Conservation (phyloP, 2,329 filamentous ascomycete genomes). For the Stenocarpella maydis region DNA sequence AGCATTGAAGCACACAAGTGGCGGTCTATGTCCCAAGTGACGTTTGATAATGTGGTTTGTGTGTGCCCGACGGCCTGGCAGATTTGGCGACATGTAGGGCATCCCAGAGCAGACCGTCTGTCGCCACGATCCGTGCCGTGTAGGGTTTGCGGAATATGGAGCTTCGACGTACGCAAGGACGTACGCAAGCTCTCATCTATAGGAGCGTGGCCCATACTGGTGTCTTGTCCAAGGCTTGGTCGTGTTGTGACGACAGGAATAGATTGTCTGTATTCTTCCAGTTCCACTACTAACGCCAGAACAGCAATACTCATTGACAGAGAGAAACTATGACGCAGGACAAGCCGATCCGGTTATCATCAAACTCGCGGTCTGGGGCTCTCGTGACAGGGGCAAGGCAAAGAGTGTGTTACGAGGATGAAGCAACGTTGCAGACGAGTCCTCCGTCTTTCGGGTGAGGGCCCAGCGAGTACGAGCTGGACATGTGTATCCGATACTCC, state of each 20-base stretch:
- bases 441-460: too few species aligned
- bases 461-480: background rate
- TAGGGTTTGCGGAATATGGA: too few species aligned
- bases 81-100: background rate
- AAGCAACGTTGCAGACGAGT: background rate
- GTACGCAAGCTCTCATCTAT: background rate
- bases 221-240: too few species aligned
- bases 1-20: conserved; percentile 38
- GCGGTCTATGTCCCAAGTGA: background rate
- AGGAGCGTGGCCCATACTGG: background rate
- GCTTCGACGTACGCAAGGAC: too few species aligned
- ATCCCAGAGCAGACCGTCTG: too few species aligned
- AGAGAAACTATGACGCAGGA: background rate
- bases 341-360: background rate
- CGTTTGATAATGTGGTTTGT: background rate
- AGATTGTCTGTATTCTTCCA: too few species aligned
- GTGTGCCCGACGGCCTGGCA: too few species aligned
- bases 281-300: too few species aligned
- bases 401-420: background rate
- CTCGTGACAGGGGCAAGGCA: too few species aligned
- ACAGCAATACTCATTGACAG: background rate
- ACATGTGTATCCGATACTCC: too few species aligned
- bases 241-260: too few species aligned
- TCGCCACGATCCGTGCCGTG: too few species aligned
- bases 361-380: background rate